phyloP scores from a whole-genome alignment of 305 asterid genomes.

The Fraxinus latifolia region DNA sequence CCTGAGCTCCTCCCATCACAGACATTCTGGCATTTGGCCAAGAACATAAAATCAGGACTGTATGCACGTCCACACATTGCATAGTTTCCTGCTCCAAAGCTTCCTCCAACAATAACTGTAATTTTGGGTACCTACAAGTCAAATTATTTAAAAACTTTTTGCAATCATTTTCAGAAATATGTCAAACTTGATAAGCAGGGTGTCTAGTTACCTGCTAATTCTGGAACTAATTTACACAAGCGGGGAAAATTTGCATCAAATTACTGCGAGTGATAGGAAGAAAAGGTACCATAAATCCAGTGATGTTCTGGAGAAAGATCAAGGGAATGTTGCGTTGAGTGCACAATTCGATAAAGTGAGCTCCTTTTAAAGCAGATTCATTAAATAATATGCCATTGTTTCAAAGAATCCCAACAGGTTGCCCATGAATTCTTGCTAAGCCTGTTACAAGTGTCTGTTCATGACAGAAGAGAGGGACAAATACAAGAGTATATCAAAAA shows the following conservation, averaged over 20 bases:
- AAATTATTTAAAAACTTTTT: background rate
- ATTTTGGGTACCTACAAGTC: background rate
- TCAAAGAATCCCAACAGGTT: constrained; percentile 88
- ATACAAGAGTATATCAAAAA: constrained; percentile 6
- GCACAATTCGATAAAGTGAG: constrained; percentile 89
- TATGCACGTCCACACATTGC: too few relatives aligned
- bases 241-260: background rate
- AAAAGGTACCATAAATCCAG: constrained; percentile 73
- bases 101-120: too few relatives aligned
- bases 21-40: constrained; percentile 98
- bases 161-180: background rate
- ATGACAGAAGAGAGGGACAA: constrained; percentile 18
- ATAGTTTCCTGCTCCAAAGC: too few relatives aligned
- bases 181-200: background rate
- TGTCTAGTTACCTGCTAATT: constrained; percentile 6
- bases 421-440: constrained; percentile 80
- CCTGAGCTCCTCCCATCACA: constrained; percentile 99
- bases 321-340: constrained; percentile 82
- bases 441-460: constrained; percentile 89
- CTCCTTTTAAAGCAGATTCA: constrained; percentile 91
- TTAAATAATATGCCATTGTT: constrained; percentile 85
- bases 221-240: background rate
- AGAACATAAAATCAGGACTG: constrained; percentile 43
- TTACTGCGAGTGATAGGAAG: constrained; percentile 4
- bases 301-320: constrained; percentile 89